phyloP scores from a whole-genome alignment of 371 early-diverging fungal genomes.

The Circinella minor region DNA sequence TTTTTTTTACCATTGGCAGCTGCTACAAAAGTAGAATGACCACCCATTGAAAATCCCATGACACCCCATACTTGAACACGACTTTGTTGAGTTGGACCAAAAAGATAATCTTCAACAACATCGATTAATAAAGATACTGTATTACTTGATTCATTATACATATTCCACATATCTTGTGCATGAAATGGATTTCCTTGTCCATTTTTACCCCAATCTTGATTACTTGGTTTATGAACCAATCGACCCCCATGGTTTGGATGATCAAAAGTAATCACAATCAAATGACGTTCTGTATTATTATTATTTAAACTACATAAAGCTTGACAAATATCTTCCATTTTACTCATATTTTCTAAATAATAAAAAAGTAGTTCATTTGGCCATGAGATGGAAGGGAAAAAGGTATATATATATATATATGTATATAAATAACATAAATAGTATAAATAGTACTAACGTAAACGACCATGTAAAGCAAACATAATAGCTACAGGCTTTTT shows the following conservation, averaged over 20 bases:
- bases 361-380: no score
- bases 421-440: background rate
- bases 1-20: constrained; percentile 56
- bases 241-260: constrained; percentile 63
- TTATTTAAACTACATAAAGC: constrained; percentile 33
- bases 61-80: constrained; percentile 55
- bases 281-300: constrained; percentile 13
- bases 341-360: constrained; percentile 28
- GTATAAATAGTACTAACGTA: constrained; percentile 32
- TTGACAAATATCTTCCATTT: constrained; percentile 34
- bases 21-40: constrained; percentile 57
- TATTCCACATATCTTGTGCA: constrained; percentile 60
- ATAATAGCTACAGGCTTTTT: constrained; percentile 37
- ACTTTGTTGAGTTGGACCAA: constrained; percentile 20
- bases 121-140: constrained; percentile 58
- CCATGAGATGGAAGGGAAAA: background rate
- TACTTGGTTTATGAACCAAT: constrained; percentile 33
- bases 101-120: constrained; percentile 51
- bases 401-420: background rate
- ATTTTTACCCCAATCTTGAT: constrained; percentile 46
- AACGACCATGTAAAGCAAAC: constrained; percentile 51
- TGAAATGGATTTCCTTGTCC: constrained; percentile 44
- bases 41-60: constrained; percentile 60
- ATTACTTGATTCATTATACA: constrained; percentile 41
- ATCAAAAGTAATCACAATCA: constrained; percentile 57